Conservation (phyloP, 495 filamentous ascomycete species). For the Pseudotulostoma volvatum region DNA sequence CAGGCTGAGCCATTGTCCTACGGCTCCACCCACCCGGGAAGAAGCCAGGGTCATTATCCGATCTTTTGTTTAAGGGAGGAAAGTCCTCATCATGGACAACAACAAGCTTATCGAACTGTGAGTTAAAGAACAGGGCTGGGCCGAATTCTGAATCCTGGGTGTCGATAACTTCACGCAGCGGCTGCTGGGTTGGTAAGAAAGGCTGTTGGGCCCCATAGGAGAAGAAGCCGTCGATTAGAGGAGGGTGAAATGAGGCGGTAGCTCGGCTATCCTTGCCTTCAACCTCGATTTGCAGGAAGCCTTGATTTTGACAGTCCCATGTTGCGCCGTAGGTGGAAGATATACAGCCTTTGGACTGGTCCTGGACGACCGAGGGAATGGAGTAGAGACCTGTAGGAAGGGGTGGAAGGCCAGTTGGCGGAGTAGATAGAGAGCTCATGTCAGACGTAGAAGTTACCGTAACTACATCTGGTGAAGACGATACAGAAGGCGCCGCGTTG, state of each 20-base stretch:
- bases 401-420: slow-evolving; percentile 38
- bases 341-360: slow-evolving; percentile 51
- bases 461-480: slow-evolving; percentile 4
- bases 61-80: slow-evolving; percentile 1
- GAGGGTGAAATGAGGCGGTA: slow-evolving; percentile 16
- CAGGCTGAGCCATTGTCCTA: slow-evolving; percentile 34
- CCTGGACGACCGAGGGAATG: slow-evolving; percentile 41
- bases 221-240: slow-evolving; percentile 25
- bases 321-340: slow-evolving; percentile 40
- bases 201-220: slow-evolving; percentile 65
- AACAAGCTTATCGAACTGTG: slow-evolving; percentile 68
- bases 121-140: slow-evolving; percentile 57
- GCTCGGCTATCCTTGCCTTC: slow-evolving; percentile 9
- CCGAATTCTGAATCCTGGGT: slow-evolving; percentile 42
- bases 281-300: slow-evolving; percentile 26
- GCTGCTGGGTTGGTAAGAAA: slow-evolving; percentile 21
- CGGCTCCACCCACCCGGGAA: slow-evolving; percentile 7
- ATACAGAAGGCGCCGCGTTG: slow-evolving; percentile 6
- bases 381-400: slow-evolving; percentile 49
- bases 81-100: slow-evolving; percentile 39
- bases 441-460: slow-evolving; percentile 45
- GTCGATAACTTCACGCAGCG: slow-evolving; percentile 49
- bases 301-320: slow-evolving; percentile 47
- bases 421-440: slow-evolving; percentile 41
- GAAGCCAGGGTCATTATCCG: not conserved